These are phyloP conservation scores for Neonectria sp. DNA, from an alignment of 2,329 filamentous ascomycete genomes.

Conservation along the genomic window DNA sequence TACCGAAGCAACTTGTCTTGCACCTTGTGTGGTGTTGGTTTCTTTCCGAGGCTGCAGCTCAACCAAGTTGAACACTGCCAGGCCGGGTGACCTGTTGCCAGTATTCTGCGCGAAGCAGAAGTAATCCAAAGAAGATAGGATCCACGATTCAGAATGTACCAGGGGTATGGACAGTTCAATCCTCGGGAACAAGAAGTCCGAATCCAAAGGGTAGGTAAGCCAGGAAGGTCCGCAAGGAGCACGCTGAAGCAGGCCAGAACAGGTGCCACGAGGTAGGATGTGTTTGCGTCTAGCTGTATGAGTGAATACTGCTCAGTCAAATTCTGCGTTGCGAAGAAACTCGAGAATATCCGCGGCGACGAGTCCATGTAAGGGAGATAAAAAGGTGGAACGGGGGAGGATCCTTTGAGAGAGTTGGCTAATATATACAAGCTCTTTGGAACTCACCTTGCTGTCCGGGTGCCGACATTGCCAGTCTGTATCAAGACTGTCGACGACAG, in stretches of 20 bases:
- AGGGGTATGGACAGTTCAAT: conserved; percentile 31
- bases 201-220: conserved; percentile 30
- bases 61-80: conserved; percentile 12
- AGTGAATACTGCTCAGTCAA: conserved; percentile 45
- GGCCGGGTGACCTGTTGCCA: conserved; percentile 15
- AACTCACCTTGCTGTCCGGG: conserved; percentile 70
- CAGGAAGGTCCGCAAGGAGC: conserved; percentile 10
- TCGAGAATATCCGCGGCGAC: conserved; percentile 36
- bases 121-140: conserved; percentile 26
- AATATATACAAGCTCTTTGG: conserved; percentile 68
- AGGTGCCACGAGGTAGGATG: conserved; percentile 12
- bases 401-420: conserved; percentile 60
- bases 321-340: conserved; percentile 38
- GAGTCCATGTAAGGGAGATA: conserved; percentile 38
- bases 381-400: conserved; percentile 38
- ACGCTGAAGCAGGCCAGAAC: conserved; percentile 25
- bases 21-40: conserved; percentile 6
- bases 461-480: conserved; percentile 53
- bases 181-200: conserved; percentile 27
- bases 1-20: conserved; percentile 16
- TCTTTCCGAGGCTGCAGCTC: conserved; percentile 15
- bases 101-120: conserved; percentile 26
- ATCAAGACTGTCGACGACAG: conserved; percentile 45
- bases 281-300: conserved; percentile 43
- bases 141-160: conserved; percentile 29